Percentiles rank a stretch among this genome's conserved stretches.
phyloP scores from a whole-genome alignment of 345 rosid genomes.

The Rhodomyrtus tomentosa region DNA sequence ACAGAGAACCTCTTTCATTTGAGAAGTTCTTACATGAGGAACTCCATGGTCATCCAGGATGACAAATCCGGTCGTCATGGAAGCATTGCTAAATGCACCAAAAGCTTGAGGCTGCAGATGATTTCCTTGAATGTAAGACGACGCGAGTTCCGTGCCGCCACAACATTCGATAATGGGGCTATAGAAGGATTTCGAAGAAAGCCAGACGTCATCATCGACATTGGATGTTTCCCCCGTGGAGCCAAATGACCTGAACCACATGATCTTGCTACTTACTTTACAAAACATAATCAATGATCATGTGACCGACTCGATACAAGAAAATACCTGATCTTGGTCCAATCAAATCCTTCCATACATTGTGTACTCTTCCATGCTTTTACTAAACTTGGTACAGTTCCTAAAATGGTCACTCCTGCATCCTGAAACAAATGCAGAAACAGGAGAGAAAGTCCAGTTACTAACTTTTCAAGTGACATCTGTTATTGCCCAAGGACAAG shows the following conservation, averaged over 20 bases:
- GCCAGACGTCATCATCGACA: conserved; percentile 92
- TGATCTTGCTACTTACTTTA: background rate
- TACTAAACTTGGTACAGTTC: conserved; percentile 87
- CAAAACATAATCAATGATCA: background rate
- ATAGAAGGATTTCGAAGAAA: conserved; percentile 70
- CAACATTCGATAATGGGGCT: conserved; percentile 70
- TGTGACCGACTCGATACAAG: background rate
- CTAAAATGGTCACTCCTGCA: conserved; percentile 77
- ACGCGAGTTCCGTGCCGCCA: conserved; percentile 88
- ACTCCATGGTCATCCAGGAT: conserved; percentile 65
- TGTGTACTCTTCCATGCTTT: conserved; percentile 68
- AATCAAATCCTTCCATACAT: conserved; percentile 62
- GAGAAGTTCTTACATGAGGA: conserved; percentile 33
- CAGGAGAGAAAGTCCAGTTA: background rate
- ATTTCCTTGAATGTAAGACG: conserved; percentile 61
- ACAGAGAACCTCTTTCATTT: background rate
- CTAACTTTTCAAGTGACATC: background rate
- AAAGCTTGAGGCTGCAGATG: conserved; percentile 80
- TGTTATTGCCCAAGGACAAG: background rate
- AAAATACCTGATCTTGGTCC: conserved; percentile 67
- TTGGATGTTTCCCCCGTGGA: conserved; percentile 81
- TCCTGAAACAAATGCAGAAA: conserved; percentile 34
- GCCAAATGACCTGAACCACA: conserved; percentile 33
- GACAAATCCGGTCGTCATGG: conserved; percentile 66
- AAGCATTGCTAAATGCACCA: conserved; percentile 67